Conservation (phyloP, 306 rosid species). For the Astragalus membranaceus region DNA sequence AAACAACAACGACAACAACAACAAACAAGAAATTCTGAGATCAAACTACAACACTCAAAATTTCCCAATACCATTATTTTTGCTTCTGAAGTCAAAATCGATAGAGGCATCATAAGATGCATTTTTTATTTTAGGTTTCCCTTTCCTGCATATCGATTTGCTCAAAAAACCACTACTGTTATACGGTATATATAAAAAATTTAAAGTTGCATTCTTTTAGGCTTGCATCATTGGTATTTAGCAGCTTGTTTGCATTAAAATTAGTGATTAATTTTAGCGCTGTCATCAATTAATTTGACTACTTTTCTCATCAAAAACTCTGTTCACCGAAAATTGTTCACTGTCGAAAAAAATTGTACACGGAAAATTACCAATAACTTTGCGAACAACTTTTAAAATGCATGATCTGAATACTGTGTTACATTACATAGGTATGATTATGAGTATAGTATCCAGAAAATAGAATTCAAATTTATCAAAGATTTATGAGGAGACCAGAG, state of each 20-base stretch:
- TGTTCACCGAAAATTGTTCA: neutral
- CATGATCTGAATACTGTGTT: neutral
- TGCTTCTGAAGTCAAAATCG: slow-evolving; percentile 1
- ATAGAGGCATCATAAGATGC: neutral
- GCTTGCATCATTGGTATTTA: neutral
- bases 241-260: slow-evolving; percentile 11
- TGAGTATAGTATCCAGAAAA: neutral
- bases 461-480: neutral
- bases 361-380: neutral
- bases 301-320: neutral
- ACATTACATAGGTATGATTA: neutral
- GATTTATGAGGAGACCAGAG: neutral
- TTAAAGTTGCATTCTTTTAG: neutral
- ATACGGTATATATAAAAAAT: neutral
- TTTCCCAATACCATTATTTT: neutral
- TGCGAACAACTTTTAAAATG: neutral
- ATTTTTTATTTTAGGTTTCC: neutral
- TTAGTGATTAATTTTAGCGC: neutral
- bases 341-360: neutral
- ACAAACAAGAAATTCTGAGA: neutral
- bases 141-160: neutral
- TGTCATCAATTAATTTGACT: neutral
- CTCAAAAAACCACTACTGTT: neutral
- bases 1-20: neutral
- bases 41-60: neutral